Evolutionary conservation across 257 asterid genomes (phyloP).

Genomic region (Marsdenia floribunda): DNA sequence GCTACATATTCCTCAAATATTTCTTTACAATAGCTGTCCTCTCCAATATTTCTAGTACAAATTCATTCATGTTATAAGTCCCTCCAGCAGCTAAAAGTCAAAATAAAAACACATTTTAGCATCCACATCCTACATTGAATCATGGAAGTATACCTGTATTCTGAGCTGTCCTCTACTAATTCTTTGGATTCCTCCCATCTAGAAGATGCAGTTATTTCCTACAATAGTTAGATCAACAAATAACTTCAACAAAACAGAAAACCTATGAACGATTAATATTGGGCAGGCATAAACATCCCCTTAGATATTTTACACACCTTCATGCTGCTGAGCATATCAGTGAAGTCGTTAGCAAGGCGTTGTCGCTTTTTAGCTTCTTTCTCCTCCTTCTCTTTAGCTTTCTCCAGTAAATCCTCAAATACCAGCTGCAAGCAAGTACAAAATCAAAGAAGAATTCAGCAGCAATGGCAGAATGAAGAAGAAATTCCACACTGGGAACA

Average conservation of each 20-base stretch:
- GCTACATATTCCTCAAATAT: slow-evolving; percentile 70
- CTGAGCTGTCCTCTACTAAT: slow-evolving; percentile 77
- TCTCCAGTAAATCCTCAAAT: slow-evolving; percentile 76
- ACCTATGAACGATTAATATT: background rate
- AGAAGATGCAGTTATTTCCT: slow-evolving; percentile 74
- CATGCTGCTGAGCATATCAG: slow-evolving; percentile 56
- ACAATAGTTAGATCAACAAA: background rate
- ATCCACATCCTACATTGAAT: slow-evolving; percentile 12
- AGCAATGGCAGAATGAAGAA: slow-evolving; percentile 1
- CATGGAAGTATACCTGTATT: slow-evolving; percentile 52
- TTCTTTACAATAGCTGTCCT: slow-evolving; percentile 65
- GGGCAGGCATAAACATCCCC: slow-evolving; percentile 7
- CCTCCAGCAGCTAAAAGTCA: slow-evolving; percentile 13
- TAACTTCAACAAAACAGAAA: background rate
- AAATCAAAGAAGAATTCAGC: slow-evolving; percentile 6
- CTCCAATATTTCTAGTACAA: slow-evolving; percentile 70
- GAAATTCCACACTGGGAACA: background rate
- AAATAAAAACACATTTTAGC: slow-evolving; percentile 8
- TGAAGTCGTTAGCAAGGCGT: slow-evolving; percentile 81
- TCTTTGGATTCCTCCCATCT: slow-evolving; percentile 85
- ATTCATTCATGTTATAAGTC: slow-evolving; percentile 10
- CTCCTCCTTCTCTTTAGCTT: slow-evolving; percentile 97
- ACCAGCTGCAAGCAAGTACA: slow-evolving; percentile 50
- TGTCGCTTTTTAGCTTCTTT: slow-evolving; percentile 87
- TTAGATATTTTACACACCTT: slow-evolving; percentile 49